Percentiles rank a stretch among this genome's conserved stretches.
phyloP scores from a whole-genome alignment of 805 yeast genomes.

The Lipomyces yamanashiensis region DNA sequence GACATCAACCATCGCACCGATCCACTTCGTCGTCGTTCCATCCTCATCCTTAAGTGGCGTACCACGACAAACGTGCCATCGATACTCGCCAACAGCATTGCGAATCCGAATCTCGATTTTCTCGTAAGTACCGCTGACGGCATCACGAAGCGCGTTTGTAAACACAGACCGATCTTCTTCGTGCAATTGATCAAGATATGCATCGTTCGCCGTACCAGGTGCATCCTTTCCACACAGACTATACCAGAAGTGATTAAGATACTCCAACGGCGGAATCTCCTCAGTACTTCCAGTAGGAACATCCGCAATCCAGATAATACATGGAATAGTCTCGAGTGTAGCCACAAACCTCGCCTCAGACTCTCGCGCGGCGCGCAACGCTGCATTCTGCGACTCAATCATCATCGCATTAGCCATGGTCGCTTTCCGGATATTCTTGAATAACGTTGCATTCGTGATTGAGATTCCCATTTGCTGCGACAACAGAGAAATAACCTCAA shows the following conservation, averaged over 20 bases:
- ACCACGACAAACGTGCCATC: slow-evolving; percentile 37
- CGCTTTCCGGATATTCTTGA: slow-evolving; percentile 35
- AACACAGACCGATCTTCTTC: slow-evolving; percentile 32
- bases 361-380: slow-evolving; percentile 34
- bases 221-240: slow-evolving; percentile 34
- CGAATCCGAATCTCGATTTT: slow-evolving; percentile 33
- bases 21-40: slow-evolving; percentile 34
- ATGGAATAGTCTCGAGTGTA: slow-evolving; percentile 37
- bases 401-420: slow-evolving; percentile 38
- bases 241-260: slow-evolving; percentile 36
- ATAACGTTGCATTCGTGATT: slow-evolving; percentile 36
- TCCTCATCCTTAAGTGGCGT: slow-evolving; percentile 31
- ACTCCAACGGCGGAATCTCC: slow-evolving; percentile 23
- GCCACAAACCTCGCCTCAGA: slow-evolving; percentile 38
- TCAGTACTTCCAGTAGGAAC: slow-evolving; percentile 4
- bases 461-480: slow-evolving; percentile 40
- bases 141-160: slow-evolving; percentile 15
- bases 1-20: slow-evolving; percentile 36
- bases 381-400: slow-evolving; percentile 36
- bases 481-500: slow-evolving; percentile 34
- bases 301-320: slow-evolving; percentile 38
- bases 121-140: slow-evolving; percentile 21
- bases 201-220: slow-evolving; percentile 28
- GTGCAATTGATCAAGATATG: slow-evolving; percentile 32
- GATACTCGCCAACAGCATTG: slow-evolving; percentile 27